Evolutionary conservation across 345 rosid genomes (phyloP).

Genomic region (Eucalyptus pumila): DNA sequence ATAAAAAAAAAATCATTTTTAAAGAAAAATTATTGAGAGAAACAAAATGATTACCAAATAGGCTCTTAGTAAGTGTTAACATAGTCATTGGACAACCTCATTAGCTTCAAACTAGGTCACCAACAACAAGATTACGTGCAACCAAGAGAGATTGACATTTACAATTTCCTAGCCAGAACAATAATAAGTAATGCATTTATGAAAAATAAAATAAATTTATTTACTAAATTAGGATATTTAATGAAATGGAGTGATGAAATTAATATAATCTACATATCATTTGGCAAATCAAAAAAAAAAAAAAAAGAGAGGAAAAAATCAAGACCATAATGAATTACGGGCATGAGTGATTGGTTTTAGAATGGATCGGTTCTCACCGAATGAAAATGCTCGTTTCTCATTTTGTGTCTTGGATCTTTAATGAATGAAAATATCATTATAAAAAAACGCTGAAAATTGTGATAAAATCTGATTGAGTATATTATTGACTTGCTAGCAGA

Average conservation of each 20-base stretch:
- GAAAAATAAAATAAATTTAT: background rate
- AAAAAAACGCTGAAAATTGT: background rate
- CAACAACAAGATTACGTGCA: background rate
- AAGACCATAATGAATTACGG: background rate
- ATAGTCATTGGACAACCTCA: background rate
- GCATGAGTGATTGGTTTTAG: background rate
- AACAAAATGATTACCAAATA: too few relatives aligned
- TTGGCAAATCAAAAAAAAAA: background rate
- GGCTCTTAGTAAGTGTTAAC: background rate
- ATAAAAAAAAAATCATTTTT: too few relatives aligned
- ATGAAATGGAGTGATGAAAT: background rate
- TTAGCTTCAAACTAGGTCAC: background rate
- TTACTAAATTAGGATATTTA: background rate
- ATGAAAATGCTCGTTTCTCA: background rate
- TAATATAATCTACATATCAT: background rate
- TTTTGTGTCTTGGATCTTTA: background rate
- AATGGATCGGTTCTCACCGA: background rate
- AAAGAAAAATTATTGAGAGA: rapidly evolving
- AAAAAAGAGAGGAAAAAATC: background rate
- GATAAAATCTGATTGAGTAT: background rate
- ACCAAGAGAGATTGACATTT: background rate
- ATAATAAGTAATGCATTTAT: background rate
- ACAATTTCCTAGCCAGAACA: background rate
- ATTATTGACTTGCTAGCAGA: too few relatives aligned
- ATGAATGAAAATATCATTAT: background rate